Base-by-base conservation (phyloP, 768 basidiomycete species). In the Psilocybe sp. region DNA sequence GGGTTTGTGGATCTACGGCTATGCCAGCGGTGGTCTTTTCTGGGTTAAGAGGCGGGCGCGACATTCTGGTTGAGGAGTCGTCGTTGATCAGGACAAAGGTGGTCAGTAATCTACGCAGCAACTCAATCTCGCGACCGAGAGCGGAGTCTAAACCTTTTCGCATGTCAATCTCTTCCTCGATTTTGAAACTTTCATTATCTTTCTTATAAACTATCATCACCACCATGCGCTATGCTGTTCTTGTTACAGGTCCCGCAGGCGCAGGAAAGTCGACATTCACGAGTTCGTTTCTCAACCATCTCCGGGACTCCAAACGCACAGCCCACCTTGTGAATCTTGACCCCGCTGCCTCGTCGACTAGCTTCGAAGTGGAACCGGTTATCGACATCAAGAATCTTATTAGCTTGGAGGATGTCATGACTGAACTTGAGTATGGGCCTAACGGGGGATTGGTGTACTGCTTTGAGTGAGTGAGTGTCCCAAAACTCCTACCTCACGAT, bases 251-350 rank as follows among this genome's bases (percentile, higher is more conserved):
- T n/a, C 97, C 97, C 42, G 97, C 97, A 2, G 97, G 97, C 44
- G 93, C 97, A 12, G 97, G 97, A 44, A 99, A 99, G 73, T 92
- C 93, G 0, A 98, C 97, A 0, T 96, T 99, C 62, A 89, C 90
- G 59, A 75, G 80, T 16, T 82, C 94, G 0, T 84, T 98, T 56
- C 77, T 98, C 52, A 94, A 90, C 9, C 96, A 98, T 69, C 82
- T 98, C 4, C 82, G 79, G 49, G 78, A 89, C 2, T 80, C 92
- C 43, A 88, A 83, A 54, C 81, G 97, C 7, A 82, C 85, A 0
- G 91, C 82, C 0, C 95, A 98, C 73, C 84, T 98, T 44, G 90
- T 98, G 66, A 99, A 98, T 69, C 84, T 98, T 53, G 97, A 98
- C 69, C 97, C 97, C 5, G 97, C 97, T 0, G 97, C 97, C 3